Conservation (phyloP, 495 filamentous ascomycete species). For the Astrocystis sublimbata region DNA sequence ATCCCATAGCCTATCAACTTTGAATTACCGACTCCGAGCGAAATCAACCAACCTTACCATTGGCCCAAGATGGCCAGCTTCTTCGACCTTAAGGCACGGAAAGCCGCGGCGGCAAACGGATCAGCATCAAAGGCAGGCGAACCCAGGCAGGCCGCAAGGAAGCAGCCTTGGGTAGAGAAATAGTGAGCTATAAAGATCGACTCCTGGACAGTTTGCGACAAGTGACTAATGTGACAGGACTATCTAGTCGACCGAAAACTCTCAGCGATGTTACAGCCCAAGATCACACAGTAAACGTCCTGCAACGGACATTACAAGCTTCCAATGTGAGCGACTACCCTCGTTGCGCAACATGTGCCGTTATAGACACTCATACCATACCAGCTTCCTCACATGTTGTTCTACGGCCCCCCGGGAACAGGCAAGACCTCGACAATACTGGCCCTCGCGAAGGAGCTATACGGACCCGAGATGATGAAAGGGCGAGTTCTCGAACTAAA, state of each 20-base stretch:
- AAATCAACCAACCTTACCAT: background rate
- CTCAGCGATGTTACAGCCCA: slow-evolving; percentile 95
- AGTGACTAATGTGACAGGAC: slow-evolving; percentile 22
- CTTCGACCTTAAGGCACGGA: slow-evolving; percentile 92
- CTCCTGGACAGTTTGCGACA: background rate
- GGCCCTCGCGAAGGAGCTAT: slow-evolving; percentile 92
- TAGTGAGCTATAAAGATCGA: slow-evolving; percentile 63
- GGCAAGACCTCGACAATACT: slow-evolving; percentile 99
- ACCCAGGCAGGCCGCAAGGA: slow-evolving; percentile 60
- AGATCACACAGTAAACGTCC: slow-evolving; percentile 93
- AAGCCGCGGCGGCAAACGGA: slow-evolving; percentile 68
- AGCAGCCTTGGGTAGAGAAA: slow-evolving; percentile 99
- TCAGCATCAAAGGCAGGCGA: slow-evolving; percentile 51
- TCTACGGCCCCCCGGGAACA: slow-evolving; percentile 96
- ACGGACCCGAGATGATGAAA: slow-evolving; percentile 91
- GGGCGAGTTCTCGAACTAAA: slow-evolving; percentile 96
- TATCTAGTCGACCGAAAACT: slow-evolving; percentile 92
- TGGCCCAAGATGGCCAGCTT: slow-evolving; percentile 68
- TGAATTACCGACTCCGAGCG: background rate
- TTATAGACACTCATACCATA: background rate
- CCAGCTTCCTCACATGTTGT: slow-evolving; percentile 98
- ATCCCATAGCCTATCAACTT: background rate
- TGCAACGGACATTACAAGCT: slow-evolving; percentile 89
- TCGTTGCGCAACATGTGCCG: background rate
- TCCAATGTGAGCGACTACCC: slow-evolving; percentile 70